Base-by-base conservation (phyloP, 257 asterid species). In the Plantago major region DNA sequence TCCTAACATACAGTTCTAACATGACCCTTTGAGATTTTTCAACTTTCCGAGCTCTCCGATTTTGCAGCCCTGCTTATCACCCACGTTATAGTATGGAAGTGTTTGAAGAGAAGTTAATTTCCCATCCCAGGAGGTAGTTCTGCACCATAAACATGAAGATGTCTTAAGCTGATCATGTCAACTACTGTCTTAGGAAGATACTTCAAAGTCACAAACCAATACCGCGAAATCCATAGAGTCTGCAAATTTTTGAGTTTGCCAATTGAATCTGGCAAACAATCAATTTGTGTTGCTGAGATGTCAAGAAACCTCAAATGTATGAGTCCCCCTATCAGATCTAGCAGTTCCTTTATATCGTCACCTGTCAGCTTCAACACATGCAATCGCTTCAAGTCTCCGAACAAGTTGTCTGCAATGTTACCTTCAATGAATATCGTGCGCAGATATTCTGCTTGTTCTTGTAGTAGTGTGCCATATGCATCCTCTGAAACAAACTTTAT, bases 231-330 rank as follows among this genome's bases (percentile, higher is more conserved):
- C 30, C 33, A 1, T 2, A 71, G 46, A 3, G 73, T 65, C 30
- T 71, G 74, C 54, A 72, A 73, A 53, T 69, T 60, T 42, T 55
- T 61, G 43, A 73, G 80, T 42, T 67, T 38, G 42, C 58, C 53
- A 30, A 60, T 13, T 3, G 76, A 46, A 26, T 59, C 26, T 0
- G 77, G 77, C 19, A 77, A 18, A 59, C 42, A 1, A 6, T 9
- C 1, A 3, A 44, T 44, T 44, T 2, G 0, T 17, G 60, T 55
- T 16, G 2, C 0, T 0, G 68, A 67, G 17, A 74, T 11, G 10
- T 68, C 65, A 26, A 74, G 65, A 46, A 16, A 65, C 59, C 80
- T 58, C 49, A 78, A 68, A 38, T 56, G 78, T 56, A 56, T 65
- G 44, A 78, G 30, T 43, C 64, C 40, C 1, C 48, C 46, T 1